These are phyloP conservation scores for Furcasterigmium sp. DNA, from an alignment of 2,329 filamentous ascomycete genomes.

Conservation along the genomic window DNA sequence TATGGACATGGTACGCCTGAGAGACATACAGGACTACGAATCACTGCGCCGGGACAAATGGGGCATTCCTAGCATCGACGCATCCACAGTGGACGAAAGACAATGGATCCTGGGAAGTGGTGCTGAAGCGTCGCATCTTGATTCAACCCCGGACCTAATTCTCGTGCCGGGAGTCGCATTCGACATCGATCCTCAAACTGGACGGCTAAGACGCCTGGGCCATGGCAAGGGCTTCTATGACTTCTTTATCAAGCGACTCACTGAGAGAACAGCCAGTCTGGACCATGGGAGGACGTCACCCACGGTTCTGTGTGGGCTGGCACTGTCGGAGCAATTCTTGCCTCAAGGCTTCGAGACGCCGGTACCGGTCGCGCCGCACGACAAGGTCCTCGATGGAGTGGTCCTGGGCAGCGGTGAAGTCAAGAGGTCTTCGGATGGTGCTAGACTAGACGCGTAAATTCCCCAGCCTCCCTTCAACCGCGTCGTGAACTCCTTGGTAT, in stretches of 20 bases:
- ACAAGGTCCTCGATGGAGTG: constrained; percentile 75
- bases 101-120: constrained; percentile 64
- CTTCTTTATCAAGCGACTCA: constrained; percentile 76
- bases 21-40: constrained; percentile 71
- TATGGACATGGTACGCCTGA: constrained; percentile 92
- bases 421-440: constrained; percentile 23
- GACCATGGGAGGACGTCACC: constrained; percentile 26
- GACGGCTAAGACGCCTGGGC: constrained; percentile 68
- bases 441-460: constrained; percentile 41
- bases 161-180: constrained; percentile 93
- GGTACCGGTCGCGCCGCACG: constrained; percentile 70
- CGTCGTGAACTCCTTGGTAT: constrained; percentile 1
- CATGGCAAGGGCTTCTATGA: constrained; percentile 98
- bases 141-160: constrained; percentile 65
- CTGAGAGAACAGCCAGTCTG: constrained; percentile 33
- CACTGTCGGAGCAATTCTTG: constrained; percentile 81
- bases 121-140: constrained; percentile 25
- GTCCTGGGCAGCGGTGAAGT: constrained; percentile 66
- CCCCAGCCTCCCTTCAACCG: constrained; percentile 22
- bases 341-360: constrained; percentile 47
- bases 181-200: constrained; percentile 51
- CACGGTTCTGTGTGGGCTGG: constrained; percentile 65
- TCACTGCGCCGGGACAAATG: constrained; percentile 73
- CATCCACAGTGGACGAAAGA: constrained; percentile 58
- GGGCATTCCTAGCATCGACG: constrained; percentile 85